Evolutionary conservation across 2,329 filamentous ascomycete genomes (phyloP).

Genomic region (Colletotrichum sansevieriae): DNA sequence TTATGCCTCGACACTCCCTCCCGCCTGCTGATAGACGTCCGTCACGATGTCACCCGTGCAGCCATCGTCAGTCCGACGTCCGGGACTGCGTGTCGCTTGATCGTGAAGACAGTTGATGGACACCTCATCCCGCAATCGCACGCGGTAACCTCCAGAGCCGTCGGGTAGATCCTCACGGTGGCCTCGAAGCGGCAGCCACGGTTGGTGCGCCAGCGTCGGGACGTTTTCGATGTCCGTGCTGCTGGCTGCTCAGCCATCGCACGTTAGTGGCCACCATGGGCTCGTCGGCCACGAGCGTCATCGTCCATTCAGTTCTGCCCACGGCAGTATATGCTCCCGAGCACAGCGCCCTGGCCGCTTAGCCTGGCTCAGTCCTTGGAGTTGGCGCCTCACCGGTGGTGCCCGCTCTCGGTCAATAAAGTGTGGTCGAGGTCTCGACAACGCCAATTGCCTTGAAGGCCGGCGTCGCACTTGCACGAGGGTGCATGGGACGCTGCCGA

Average conservation of each 20-base stretch:
- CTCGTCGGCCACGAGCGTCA: constrained; percentile 16
- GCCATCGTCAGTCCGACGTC: constrained; percentile 15
- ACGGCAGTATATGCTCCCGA: not conserved
- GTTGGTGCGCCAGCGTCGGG: constrained; percentile 14
- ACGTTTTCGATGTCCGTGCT: constrained; percentile 23
- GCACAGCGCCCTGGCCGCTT: constrained; percentile 1
- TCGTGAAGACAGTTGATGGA: constrained; percentile 6
- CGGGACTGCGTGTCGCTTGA: not conserved
- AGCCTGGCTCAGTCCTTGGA: not conserved
- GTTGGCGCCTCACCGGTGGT: constrained; percentile 16
- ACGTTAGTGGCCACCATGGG: constrained; percentile 11
- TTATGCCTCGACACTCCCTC: not conserved
- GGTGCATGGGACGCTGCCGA: constrained; percentile 14
- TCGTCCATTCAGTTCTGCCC: constrained; percentile 3
- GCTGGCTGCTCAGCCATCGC: constrained; percentile 28
- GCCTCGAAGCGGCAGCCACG: constrained; percentile 12
- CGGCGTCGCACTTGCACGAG: constrained; percentile 24
- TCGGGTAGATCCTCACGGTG: constrained; percentile 24
- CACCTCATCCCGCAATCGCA: constrained; percentile 25
- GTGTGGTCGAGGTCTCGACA: not conserved
- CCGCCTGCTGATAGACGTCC: constrained; percentile 14
- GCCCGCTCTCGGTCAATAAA: constrained; percentile 16
- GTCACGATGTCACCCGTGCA: constrained; percentile 30
- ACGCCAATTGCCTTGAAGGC: constrained; percentile 1
- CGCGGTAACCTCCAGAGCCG: constrained; percentile 27